Conservation (phyloP, 2,329 filamentous ascomycete species). For the Colletotrichum sp. region DNA sequence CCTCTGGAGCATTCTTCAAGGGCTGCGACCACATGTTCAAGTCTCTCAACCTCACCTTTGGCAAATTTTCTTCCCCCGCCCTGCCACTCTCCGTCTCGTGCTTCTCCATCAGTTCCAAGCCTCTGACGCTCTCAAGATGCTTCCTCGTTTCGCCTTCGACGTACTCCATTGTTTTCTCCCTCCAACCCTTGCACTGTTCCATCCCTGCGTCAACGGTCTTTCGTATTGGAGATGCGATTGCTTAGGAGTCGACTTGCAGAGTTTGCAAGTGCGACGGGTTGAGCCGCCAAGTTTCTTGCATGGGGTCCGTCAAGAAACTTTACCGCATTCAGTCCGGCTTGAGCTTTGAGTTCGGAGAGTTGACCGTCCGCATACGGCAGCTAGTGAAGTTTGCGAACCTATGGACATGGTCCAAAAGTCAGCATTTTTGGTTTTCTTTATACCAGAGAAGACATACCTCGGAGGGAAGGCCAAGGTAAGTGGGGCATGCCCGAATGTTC, state of each 20-base stretch:
- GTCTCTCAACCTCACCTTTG: constrained; percentile 59
- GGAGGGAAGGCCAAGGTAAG: too few species aligned
- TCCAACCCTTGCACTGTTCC: constrained; percentile 57
- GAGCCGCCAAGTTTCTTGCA: constrained; percentile 60
- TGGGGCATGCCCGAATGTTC: too few species aligned
- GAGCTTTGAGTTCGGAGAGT: too few species aligned
- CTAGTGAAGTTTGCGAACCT: too few species aligned
- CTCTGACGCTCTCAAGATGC: constrained; percentile 74
- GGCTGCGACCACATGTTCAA: constrained; percentile 56
- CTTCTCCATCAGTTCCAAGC: constrained; percentile 71
- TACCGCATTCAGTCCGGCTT: too few species aligned
- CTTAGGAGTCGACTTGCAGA: constrained; percentile 63
- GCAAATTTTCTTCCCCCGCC: constrained; percentile 31
- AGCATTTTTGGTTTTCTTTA: too few species aligned
- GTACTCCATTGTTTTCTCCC: constrained; percentile 78
- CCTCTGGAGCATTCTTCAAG: constrained; percentile 37
- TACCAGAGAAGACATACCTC: too few species aligned
- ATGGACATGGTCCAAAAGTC: too few species aligned
- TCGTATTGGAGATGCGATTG: constrained; percentile 69
- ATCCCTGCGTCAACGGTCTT: constrained; percentile 30
- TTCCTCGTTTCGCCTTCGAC: constrained; percentile 80
- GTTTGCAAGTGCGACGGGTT: constrained; percentile 83
- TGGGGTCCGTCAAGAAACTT: too few species aligned
- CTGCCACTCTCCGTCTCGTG: constrained; percentile 57
- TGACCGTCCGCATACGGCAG: too few species aligned